Base-by-base conservation (phyloP, 495 filamentous ascomycete species). In the Chlorociboria aeruginascens region DNA sequence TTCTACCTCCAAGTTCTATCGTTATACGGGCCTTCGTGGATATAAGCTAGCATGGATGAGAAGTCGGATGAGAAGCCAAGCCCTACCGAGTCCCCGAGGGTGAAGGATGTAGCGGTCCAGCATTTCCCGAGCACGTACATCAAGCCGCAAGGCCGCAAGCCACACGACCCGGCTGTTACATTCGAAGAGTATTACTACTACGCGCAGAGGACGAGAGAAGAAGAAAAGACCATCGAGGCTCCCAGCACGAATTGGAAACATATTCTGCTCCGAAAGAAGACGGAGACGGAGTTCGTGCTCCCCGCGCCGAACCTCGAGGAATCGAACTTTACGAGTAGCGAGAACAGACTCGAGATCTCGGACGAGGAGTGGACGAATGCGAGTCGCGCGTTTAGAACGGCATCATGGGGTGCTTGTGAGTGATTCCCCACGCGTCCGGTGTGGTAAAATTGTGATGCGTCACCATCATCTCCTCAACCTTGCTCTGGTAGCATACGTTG, bases 161-260 rank as follows among this genome's bases (percentile, higher is more conserved):
- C 43, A 13, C 49, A 51, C 31, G 49, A 51, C 37, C 34, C 49
- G 14, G 37, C 8, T 35, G 35, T 51, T 31, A 33, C 10, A 14
- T 51, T 51, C 36, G 49, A 73, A 50, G 71, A 74, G 50, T 74
- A 74, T 53, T 45, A 62, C 30, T 68, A 71, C 61, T 71, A 69
- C 53, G 71, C 70, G 7, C 46, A 62, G 46, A 59, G 63, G 46
- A 66, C 69, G 9, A 61, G 70, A 31, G 60, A 56, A 33, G 61
- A 66, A 35, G 67, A 74, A 42, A 54, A 49, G 43, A 58, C 54
- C 35, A 44, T 61, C 16, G 52, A 51, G 12, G 43, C 49, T n/a
- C 49, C 56, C 30, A 54, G 53, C 14, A 59, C 51, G 2, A 36
- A 43, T 39, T 37, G 59, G 35, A 52, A 48, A 40, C 60, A 40